Conservation (phyloP, 78 protist species). For the Anaeramoeba flamelloides region DNA sequence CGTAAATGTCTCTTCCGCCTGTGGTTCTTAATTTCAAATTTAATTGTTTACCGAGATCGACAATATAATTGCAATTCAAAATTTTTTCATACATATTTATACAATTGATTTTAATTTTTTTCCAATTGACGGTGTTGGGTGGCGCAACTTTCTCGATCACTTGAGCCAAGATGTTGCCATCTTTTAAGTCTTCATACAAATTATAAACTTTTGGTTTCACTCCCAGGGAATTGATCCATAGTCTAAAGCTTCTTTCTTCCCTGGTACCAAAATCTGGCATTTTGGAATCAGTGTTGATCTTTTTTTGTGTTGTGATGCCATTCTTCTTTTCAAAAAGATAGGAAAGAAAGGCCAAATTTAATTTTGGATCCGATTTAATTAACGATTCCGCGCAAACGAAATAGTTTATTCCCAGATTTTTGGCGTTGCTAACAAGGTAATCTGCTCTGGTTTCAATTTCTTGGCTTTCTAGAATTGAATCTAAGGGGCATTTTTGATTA, state of each 20-base stretch:
- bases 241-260: constrained; percentile 51
- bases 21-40: constrained; percentile 47
- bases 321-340: too few species aligned
- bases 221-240: constrained; percentile 52
- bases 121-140: constrained; percentile 39
- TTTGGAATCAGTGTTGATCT: constrained; percentile 2
- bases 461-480: too few species aligned
- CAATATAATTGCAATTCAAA: constrained; percentile 62
- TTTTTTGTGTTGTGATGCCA: too few species aligned
- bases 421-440: too few species aligned
- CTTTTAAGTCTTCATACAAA: constrained; percentile 36
- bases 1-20: constrained; percentile 60
- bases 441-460: too few species aligned
- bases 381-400: too few species aligned
- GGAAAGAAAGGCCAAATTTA: too few species aligned
- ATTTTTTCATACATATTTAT: constrained; percentile 35
- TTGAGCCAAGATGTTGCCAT: constrained; percentile 30
- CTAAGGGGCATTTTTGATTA: too few species aligned
- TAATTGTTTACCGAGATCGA: constrained; percentile 33
- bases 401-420: too few species aligned
- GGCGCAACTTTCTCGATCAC: constrained; percentile 39
- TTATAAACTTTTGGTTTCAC: constrained; percentile 22
- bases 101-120: constrained; percentile 20
- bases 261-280: constrained; percentile 41
- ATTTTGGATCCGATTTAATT: too few species aligned